These are phyloP conservation scores for Alternaria sp. DNA, from an alignment of 2,329 filamentous ascomycete genomes.

Conservation along the genomic window DNA sequence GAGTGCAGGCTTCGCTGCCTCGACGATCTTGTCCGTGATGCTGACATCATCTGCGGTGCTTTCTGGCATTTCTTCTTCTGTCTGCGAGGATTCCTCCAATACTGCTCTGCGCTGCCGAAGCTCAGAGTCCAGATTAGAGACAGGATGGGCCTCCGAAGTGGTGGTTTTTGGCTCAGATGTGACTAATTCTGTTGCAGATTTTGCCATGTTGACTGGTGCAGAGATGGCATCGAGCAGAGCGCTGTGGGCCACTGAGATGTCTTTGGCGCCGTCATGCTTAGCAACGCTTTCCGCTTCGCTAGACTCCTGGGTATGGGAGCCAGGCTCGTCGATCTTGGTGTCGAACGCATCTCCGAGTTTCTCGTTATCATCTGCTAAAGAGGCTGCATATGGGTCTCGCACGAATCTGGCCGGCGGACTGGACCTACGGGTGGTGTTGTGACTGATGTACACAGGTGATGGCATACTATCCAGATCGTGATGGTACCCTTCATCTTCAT, in stretches of 20 bases:
- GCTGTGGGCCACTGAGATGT: constrained; percentile 15
- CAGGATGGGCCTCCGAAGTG: constrained; percentile 5
- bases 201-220: constrained; percentile 19
- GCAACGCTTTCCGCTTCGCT: constrained; percentile 27
- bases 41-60: neutral
- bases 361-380: constrained; percentile 24
- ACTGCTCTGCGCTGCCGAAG: constrained; percentile 26
- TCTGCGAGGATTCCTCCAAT: constrained; percentile 8
- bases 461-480: constrained; percentile 26
- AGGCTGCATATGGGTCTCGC: constrained; percentile 25
- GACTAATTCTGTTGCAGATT: constrained; percentile 21
- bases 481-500: constrained; percentile 30
- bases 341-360: constrained; percentile 19
- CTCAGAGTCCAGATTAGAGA: constrained; percentile 13
- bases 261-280: constrained; percentile 28
- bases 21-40: constrained; percentile 5
- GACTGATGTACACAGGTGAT: constrained; percentile 31
- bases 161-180: constrained; percentile 21
- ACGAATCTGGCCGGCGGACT: constrained; percentile 12
- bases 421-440: constrained; percentile 5
- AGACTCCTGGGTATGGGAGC: constrained; percentile 11
- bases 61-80: neutral
- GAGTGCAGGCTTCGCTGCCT: constrained; percentile 1
- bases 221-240: constrained; percentile 23
- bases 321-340: constrained; percentile 4